Evolutionary conservation across 106 monocot species (phyloP), one percentile per base, ranked within the genome.

Genomic region (Narthecium ossifragum): DNA sequence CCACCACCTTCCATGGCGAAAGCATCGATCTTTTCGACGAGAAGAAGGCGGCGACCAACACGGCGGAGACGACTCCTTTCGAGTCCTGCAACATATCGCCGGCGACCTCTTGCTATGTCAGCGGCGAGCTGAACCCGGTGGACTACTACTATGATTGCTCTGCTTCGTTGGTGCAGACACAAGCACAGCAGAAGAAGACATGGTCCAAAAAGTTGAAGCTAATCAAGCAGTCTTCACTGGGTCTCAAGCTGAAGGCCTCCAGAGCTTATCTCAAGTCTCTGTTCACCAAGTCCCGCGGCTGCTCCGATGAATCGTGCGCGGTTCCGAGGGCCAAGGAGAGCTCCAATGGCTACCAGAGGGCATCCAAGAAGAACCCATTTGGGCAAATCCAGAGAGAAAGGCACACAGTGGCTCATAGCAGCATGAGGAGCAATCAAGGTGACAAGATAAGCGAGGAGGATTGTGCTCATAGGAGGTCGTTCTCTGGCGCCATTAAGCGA

Each of bases 161-260:
- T 5, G 43, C 11, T 24, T 8, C 31, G 48, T 31, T 31, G 30
- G 34, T 39, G 31, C 27, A 51, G 1, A 46, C 51, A 1, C 29
- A 40, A 8, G 22, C 46, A 18, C 23, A 8, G 2, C 32, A 36
- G 18, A 73, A 62, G 51, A 64, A 60, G 41, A 29, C 50, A 10
- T 69, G 64, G 78, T 31, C 49, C 14, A 65, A 46, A 64, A 68
- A 66, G 66, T 70, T 75, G 33, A 77, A 60, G 58, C 57, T 49
- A 30, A 59, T 63, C 26, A 62, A 39, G 53, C 55, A 66, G 21
- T 62, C 62, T 1, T 36, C 73, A 17, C 33, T 87, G 57, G 40
- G 60, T 31, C 74, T 51, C 34, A 86, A 78, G 75, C 55, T 81
- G 26, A 70, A 82, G 71, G 82, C 82, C 6, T 69, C 86, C 14